A percentile compares a stretch with the other conserved stretches of the same genome.
phyloP scores from a whole-genome alignment of 352 stramenopile species.

The Phytopythium oedochilum region DNA sequence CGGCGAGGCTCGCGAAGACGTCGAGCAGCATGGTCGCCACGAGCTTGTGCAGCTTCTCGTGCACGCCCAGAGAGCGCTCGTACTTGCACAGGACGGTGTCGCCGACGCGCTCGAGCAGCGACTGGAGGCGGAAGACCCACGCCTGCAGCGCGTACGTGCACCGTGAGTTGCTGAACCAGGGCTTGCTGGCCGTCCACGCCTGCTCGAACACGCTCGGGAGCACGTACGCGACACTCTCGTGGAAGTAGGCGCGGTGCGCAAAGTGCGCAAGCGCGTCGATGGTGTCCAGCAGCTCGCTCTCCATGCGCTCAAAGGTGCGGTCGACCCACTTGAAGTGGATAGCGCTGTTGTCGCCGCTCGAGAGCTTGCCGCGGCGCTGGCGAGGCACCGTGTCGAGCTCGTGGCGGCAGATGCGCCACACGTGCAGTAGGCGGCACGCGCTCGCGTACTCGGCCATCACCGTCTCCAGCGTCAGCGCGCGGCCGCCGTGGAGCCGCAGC shows the following conservation, averaged over 20 bases:
- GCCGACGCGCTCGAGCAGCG: conserved; percentile 37
- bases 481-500: conserved; percentile 18
- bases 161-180: conserved; percentile 55
- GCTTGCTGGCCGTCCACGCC: conserved; percentile 41
- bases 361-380: conserved; percentile 19
- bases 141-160: conserved; percentile 61
- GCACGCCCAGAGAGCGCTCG: conserved; percentile 47
- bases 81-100: conserved; percentile 35
- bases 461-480: conserved; percentile 26
- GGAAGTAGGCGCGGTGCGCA: conserved; percentile 50
- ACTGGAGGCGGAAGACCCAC: conserved; percentile 39
- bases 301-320: conserved; percentile 54
- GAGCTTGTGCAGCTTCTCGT: conserved; percentile 62
- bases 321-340: conserved; percentile 68
- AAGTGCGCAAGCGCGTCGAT: conserved; percentile 51
- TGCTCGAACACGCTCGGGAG: conserved; percentile 55
- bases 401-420: conserved; percentile 60
- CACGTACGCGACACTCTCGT: conserved; percentile 42
- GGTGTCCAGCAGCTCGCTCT: conserved; percentile 40
- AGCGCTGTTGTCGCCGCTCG: conserved; percentile 12
- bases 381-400: conserved; percentile 44
- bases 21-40: conserved; percentile 46
- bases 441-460: conserved; percentile 58
- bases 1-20: conserved; percentile 30
- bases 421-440: conserved; percentile 47